Conservation (phyloP, 1,139 yeast species). For the Kodamaea sp. region DNA sequence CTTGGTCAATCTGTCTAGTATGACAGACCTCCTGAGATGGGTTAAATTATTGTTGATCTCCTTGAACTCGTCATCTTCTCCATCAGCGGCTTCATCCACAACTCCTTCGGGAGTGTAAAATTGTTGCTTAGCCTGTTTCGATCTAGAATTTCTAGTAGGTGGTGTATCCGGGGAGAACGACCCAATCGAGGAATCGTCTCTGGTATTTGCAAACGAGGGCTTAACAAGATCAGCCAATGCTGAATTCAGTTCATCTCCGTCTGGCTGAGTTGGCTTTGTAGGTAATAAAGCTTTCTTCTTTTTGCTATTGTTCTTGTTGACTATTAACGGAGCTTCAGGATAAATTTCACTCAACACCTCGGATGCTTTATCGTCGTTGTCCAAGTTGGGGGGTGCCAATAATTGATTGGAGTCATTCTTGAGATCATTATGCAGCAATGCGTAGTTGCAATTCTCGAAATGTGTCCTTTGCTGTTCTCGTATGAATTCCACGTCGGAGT, state of each 20-base stretch:
- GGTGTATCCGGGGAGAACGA: conserved; percentile 43
- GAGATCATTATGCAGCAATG: conserved; percentile 25
- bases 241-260: not conserved
- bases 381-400: conserved; percentile 12
- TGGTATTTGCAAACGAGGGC: conserved; percentile 4
- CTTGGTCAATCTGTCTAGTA: conserved; percentile 41
- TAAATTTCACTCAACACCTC: conserved; percentile 49
- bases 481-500: conserved; percentile 15
- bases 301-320: conserved; percentile 32
- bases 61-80: conserved; percentile 13
- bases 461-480: conserved; percentile 17
- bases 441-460: conserved; percentile 23
- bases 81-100: conserved; percentile 11
- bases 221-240: conserved; percentile 7
- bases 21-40: conserved; percentile 36
- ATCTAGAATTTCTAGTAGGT: conserved; percentile 13
- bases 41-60: conserved; percentile 11
- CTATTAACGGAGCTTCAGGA: conserved; percentile 40
- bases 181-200: conserved; percentile 30
- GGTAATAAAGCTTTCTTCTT: conserved; percentile 18
- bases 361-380: conserved; percentile 25
- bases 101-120: conserved; percentile 9
- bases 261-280: conserved; percentile 12
- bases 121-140: conserved; percentile 2
- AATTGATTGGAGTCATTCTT: not conserved